A percentile compares a stretch with the other conserved stretches of the same genome.
phyloP scores from a whole-genome alignment of 768 basidiomycete genomes.

The Inosperma sp. region DNA sequence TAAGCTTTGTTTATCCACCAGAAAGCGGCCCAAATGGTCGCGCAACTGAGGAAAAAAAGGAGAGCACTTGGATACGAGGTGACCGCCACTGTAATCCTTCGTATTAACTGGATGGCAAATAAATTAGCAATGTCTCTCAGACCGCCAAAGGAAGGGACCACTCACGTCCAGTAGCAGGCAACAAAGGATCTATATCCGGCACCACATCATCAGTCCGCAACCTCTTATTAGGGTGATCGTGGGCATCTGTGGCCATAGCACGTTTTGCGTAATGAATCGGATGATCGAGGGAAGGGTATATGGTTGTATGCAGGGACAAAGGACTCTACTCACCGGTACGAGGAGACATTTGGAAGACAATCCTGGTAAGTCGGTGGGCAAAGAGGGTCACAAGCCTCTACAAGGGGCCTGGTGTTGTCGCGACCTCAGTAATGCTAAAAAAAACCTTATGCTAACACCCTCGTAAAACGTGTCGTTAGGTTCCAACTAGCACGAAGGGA shows the following conservation, averaged over 20 bases:
- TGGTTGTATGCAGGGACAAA: conserved; percentile 3
- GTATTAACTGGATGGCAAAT: background rate
- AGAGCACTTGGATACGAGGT: background rate
- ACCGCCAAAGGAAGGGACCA: background rate
- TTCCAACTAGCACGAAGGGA: no score
- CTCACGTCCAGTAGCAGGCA: background rate
- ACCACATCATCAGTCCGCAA: conserved; percentile 4
- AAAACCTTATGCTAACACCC: no score
- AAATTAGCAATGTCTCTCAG: background rate
- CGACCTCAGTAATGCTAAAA: background rate
- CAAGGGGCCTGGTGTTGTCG: conserved; percentile 2
- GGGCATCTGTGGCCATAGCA: background rate
- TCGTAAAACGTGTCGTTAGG: no score
- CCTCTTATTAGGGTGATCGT: background rate
- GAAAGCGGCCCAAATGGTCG: conserved; percentile 1
- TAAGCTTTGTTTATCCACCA: conserved; percentile 6
- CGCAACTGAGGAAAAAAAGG: conserved; percentile 3
- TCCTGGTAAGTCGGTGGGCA: background rate
- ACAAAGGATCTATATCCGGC: conserved; percentile 3
- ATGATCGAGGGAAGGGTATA: conserved; percentile 1
- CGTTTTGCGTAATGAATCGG: background rate
- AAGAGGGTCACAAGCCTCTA: background rate
- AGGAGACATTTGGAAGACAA: conserved; percentile 2
- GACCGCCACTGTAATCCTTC: conserved; percentile 4
- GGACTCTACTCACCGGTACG: background rate